These are phyloP conservation scores for Globisporangium canariense DNA, from an alignment of 352 stramenopile genomes.

Conservation along the genomic window DNA sequence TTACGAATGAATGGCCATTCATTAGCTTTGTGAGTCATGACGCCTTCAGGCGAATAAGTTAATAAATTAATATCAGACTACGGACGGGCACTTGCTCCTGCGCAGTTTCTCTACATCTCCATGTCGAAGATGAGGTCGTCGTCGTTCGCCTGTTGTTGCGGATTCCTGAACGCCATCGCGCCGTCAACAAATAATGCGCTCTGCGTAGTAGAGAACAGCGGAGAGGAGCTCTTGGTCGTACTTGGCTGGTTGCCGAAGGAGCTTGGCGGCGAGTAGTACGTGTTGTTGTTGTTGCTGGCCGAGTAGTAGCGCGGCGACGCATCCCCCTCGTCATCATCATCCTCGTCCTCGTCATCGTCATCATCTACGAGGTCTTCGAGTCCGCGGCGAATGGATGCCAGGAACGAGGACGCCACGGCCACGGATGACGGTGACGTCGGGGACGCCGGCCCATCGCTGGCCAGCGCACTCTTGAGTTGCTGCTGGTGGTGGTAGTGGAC, in stretches of 20 bases:
- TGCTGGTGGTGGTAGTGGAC: background rate
- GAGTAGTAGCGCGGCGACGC: constrained; percentile 18
- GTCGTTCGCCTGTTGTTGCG: background rate
- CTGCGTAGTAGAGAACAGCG: background rate
- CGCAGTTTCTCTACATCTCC: constrained; percentile 14
- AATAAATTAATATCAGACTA: constrained; percentile 1
- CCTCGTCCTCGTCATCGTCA: constrained; percentile 10
- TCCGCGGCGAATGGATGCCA: constrained; percentile 19
- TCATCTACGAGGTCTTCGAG: constrained; percentile 21
- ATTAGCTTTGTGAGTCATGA: too few species aligned
- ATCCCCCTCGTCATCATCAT: constrained; percentile 14
- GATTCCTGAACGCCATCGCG: background rate
- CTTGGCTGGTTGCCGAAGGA: background rate
- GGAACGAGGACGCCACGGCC: constrained; percentile 14
- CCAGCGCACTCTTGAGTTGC: constrained; percentile 5
- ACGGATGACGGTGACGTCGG: constrained; percentile 19
- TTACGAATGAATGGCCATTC: too few species aligned
- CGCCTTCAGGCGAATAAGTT: background rate
- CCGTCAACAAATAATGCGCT: background rate
- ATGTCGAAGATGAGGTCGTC: constrained; percentile 25
- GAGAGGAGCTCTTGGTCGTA: background rate
- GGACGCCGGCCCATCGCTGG: background rate
- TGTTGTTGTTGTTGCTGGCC: constrained; percentile 12
- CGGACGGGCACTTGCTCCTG: too few species aligned
- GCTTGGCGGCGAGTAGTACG: constrained; percentile 20